These are phyloP conservation scores for Salvia splendens DNA, from an alignment of 257 asterid species.

Conservation along the genomic window DNA sequence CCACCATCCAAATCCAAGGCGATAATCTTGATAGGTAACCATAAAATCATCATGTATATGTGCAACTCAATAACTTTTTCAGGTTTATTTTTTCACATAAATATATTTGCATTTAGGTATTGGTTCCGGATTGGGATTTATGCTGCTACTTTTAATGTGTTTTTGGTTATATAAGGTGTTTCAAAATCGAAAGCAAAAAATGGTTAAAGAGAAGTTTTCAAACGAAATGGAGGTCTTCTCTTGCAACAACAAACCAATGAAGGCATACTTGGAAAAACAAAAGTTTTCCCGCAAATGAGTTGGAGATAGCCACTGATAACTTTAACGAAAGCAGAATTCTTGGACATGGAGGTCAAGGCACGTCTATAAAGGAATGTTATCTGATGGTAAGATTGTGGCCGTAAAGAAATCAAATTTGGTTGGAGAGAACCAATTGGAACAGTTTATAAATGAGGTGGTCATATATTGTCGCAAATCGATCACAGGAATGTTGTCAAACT, in stretches of 20 bases:
- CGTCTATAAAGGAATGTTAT: no score
- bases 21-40: no score
- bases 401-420: no score
- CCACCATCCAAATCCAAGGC: constrained; percentile 5
- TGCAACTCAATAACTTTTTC: no score
- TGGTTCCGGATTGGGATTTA: constrained; percentile 15
- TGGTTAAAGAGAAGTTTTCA: constrained; percentile 20
- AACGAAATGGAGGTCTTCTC: constrained; percentile 10
- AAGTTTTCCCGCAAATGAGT: constrained; percentile 23
- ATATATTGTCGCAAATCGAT: no score
- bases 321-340: no score
- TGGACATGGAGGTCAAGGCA: constrained; percentile 37
- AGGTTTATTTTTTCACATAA: no score
- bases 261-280: constrained; percentile 19
- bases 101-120: constrained; percentile 3
- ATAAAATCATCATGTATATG: no score
- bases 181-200: constrained; percentile 11
- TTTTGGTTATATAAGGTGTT: constrained; percentile 8
- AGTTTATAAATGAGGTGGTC: background rate
- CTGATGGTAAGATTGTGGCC: no score
- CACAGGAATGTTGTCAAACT: no score
- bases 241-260: constrained; percentile 20
- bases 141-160: background rate
- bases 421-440: background rate
- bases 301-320: constrained; percentile 33